Conservation (phyloP, 148 eudicot species). For the Pouteria glomerata region DNA sequence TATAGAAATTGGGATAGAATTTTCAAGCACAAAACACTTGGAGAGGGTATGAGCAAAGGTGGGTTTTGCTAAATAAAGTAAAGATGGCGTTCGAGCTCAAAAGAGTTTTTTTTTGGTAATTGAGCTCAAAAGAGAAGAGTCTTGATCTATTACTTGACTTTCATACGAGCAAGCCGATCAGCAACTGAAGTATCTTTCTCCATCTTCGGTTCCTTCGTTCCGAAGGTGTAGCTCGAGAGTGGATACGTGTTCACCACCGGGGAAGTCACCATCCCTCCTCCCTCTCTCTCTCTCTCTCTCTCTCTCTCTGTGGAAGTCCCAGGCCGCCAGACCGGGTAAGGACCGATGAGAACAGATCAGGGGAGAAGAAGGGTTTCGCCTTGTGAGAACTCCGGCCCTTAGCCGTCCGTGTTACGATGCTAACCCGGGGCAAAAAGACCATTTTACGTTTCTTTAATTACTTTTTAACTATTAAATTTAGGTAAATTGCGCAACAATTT, state of each 20-base stretch:
- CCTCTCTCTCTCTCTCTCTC: conserved; percentile 8
- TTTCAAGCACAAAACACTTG: background rate
- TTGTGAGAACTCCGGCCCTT: background rate
- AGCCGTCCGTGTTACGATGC: too few relatives aligned
- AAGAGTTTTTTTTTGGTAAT: background rate
- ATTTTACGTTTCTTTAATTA: too few relatives aligned
- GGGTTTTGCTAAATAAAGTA: background rate
- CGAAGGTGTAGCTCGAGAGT: conserved; percentile 75
- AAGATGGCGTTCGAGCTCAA: background rate
- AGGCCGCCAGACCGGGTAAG: background rate
- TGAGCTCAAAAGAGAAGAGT: background rate
- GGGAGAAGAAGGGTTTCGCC: background rate
- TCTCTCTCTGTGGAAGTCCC: conserved; percentile 8
- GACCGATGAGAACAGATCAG: too few relatives aligned
- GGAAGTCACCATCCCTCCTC: conserved; percentile 34
- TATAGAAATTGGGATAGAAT: background rate
- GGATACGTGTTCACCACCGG: conserved; percentile 65
- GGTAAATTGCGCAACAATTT: too few relatives aligned
- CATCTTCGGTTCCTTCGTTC: conserved; percentile 85
- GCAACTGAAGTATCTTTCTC: conserved; percentile 97
- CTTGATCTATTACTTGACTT: conserved; percentile 49
- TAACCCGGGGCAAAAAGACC: too few relatives aligned
- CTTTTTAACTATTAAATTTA: too few relatives aligned
- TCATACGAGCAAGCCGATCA: conserved; percentile 96
- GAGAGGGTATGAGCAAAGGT: conserved; percentile 2